Evolutionary conservation across 2,329 filamentous ascomycete genomes (phyloP), one percentile per base, ranked within the genome.

Genomic region (Colletotrichum agaves): DNA sequence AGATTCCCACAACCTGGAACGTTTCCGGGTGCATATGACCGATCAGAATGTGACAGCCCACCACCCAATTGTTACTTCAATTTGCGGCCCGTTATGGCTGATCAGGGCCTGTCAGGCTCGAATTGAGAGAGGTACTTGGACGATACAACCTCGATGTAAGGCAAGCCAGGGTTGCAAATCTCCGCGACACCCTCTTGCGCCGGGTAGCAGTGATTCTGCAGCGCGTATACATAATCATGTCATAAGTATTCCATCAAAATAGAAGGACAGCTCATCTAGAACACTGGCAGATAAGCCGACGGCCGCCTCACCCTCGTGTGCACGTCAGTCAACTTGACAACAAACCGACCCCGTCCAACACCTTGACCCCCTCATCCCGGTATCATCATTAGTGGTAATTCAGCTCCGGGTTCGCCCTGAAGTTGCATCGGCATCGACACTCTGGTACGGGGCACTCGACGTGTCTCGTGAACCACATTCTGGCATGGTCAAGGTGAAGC

Each of bases 401-500:
- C 15, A 89, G 73, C 78, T 89, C 87, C 5, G 86, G 86, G 64
- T 88, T 89, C 12, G 86, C 85, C 71, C 84, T 80, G 67, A 87
- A 88, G 73, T 88, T 89, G 74, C 89, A 91, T 39, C 85, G 82
- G 70, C 90, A 92, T 58, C 87, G 83, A 73, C 90, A 92, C 77
- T 91, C 89, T 1, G 90, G 88, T 56, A 91, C 88, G 0, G 90
- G 89, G 73, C 90, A 91, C 77, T 91, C 88, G 31, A 83, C 83
- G 71, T 91, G 89, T 35, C 87, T 78, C 6, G 84, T 80, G 72
- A 91, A 92, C 90, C 90, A 92, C 77, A 87, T 84, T 71, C 87
- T 79, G 5, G 89, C 88, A 74, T 91, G 90, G 72, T 91, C 89
- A 64, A 91, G 81, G 72, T 92, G 90, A 73, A 89, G 78, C 10